Base-by-base conservation (phyloP, 176 grass and related monocot species). In the maize (Zea mays) region DNA sequence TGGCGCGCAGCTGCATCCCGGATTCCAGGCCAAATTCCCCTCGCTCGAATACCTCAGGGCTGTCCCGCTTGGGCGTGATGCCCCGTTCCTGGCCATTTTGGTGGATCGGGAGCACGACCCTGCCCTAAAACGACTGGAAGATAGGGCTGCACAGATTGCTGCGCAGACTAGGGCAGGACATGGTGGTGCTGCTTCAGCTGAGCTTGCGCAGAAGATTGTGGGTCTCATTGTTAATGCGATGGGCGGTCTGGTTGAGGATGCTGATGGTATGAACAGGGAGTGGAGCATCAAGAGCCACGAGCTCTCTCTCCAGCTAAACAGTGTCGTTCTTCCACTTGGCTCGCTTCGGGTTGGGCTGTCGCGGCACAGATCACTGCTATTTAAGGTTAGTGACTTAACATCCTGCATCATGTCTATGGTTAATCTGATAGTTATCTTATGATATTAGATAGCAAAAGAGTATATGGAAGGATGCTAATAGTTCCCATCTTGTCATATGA, bases 331-430 rank as follows among this genome's bases (percentile, higher is more conserved):
- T 77, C 90, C 92, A 68, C 92, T 99, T 79, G 92, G 96, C 66
- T 90, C 39, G 1, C 82, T 99, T 79, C 66, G 64, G 55, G 38
- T 93, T 80, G 96, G 96, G 40, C 83, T 99, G 39, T 95, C 96
- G 7, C 85, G 92, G 8, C 92, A 95, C 57, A 89, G 96, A 76
- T 87, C 96, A 38, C 87, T 99, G 55, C 96, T 99, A 12, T 99
- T 99, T 81, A 99, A 95, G 96, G 95, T 98, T 86, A 74, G 83
- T 83, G 36, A 71, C 45, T 33, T 34, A 10, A 21, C 8, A 16
- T 52, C 65, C 10, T 72, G 47, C 47, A 62, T 12, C 61, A 60
- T 13, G 11, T 16, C 2, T 45, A 44, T 40, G 16, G 69, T 78
- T 72, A 51, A 67, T 76, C 52, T 70, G 33, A 67, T 19, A 48